A percentile compares a stretch with the other conserved stretches of the same genome.
Conservation (phyloP, 1,284 basidiomycete species). For the Cerrena zonata region DNA sequence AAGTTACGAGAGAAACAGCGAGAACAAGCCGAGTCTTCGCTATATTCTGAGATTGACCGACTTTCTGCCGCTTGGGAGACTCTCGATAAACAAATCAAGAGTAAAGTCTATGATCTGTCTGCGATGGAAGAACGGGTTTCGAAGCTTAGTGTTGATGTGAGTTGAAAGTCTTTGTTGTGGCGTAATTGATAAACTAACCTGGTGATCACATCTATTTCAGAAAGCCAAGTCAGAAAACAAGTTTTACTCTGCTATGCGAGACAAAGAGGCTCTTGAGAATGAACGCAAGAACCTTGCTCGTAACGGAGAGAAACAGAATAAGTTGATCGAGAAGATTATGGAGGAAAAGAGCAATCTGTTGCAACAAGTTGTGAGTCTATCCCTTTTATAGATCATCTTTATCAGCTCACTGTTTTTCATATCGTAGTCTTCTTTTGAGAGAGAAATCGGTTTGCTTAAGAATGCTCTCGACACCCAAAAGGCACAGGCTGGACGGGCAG, state of each 20-base stretch:
- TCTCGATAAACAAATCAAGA: conserved; percentile 78
- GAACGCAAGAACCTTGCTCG: conserved; percentile 69
- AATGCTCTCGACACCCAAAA: neutral
- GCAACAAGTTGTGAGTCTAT: conserved; percentile 10
- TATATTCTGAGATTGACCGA: conserved; percentile 84
- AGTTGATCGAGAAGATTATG: conserved; percentile 64
- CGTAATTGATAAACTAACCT: conserved; percentile 7
- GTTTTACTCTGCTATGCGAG: conserved; percentile 85
- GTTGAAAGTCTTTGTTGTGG: conserved; percentile 14
- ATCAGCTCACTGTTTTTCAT: neutral
- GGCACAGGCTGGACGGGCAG: too few relatives aligned
- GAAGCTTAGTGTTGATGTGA: conserved; percentile 61
- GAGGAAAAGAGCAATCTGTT: conserved; percentile 54
- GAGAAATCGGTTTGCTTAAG: neutral
- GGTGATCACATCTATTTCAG: conserved; percentile 28
- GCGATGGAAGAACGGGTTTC: conserved; percentile 72
- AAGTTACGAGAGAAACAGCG: conserved; percentile 52
- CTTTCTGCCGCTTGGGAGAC: conserved; percentile 83
- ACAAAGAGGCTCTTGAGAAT: conserved; percentile 77
- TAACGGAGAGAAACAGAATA: conserved; percentile 73
- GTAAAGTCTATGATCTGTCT: conserved; percentile 79
- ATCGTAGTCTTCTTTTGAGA: neutral
- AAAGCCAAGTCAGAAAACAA: conserved; percentile 94
- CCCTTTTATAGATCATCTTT: neutral
- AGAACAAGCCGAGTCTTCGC: conserved; percentile 59